Evolutionary conservation across 441 rosid species (phyloP).

Genomic region (Gossypium trilobum): DNA sequence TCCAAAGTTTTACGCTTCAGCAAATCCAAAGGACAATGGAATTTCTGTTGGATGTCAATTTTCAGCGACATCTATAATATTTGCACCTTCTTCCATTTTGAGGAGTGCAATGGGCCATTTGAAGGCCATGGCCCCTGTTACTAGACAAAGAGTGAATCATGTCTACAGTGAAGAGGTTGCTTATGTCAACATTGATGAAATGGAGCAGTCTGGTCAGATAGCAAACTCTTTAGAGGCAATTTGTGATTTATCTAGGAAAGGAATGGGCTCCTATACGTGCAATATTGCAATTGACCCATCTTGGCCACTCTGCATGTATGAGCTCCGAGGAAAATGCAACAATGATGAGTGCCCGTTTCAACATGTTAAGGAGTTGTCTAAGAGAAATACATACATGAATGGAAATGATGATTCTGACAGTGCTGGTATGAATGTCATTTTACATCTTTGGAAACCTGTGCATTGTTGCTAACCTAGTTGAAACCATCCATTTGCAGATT

Average conservation of each 20-base stretch:
- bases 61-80: conserved; percentile 20
- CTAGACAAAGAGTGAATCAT: conserved; percentile 24
- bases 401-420: conserved; percentile 32
- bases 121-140: conserved; percentile 29
- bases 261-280: conserved; percentile 40
- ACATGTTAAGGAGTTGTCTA: conserved; percentile 55
- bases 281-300: conserved; percentile 58
- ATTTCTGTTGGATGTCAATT: conserved; percentile 17
- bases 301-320: conserved; percentile 84
- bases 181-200: conserved; percentile 27
- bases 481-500: conserved; percentile 40
- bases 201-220: conserved; percentile 19
- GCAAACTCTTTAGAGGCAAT: conserved; percentile 23
- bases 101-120: conserved; percentile 53
- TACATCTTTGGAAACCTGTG: conserved; percentile 15
- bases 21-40: conserved; percentile 26
- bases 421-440: conserved; percentile 31
- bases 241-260: conserved; percentile 22
- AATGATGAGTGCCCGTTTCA: conserved; percentile 91
- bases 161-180: conserved; percentile 17
- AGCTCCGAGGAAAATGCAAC: conserved; percentile 95
- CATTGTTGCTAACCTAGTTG: conserved; percentile 20
- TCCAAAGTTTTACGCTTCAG: conserved; percentile 19
- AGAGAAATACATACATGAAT: conserved; percentile 24
- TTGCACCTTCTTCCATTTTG: conserved; percentile 36